Conservation (phyloP, 352 stramenopile genomes). For the Pythium oligandrum region DNA sequence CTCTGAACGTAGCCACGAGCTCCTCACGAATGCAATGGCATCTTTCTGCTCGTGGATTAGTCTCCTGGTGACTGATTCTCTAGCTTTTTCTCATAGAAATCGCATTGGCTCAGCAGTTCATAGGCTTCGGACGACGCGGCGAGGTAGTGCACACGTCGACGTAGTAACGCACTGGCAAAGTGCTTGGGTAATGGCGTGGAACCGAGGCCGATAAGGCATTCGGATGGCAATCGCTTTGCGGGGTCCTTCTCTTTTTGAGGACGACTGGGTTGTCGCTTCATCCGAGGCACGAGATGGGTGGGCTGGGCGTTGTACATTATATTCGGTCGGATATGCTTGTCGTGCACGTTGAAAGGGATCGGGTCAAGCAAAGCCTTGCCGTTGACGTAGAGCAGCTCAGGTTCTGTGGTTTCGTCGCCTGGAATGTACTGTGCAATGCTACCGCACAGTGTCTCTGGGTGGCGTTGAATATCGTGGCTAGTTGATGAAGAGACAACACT, state of each 20-base stretch:
- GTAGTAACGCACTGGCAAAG: slow-evolving; percentile 27
- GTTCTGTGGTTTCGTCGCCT: slow-evolving; percentile 4
- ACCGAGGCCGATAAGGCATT: slow-evolving; percentile 34
- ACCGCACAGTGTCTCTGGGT: slow-evolving; percentile 56
- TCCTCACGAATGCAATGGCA: too few relatives aligned
- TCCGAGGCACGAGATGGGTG: slow-evolving; percentile 45
- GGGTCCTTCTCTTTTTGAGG: background rate
- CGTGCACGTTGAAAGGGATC: slow-evolving; percentile 23
- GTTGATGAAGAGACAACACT: slow-evolving; percentile 35
- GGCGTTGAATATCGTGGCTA: slow-evolving; percentile 44
- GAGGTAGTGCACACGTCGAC: slow-evolving; percentile 30
- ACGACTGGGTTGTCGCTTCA: slow-evolving; percentile 15
- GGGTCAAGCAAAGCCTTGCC: slow-evolving; percentile 47
- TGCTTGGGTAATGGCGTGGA: slow-evolving; percentile 25
- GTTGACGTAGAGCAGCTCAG: slow-evolving; percentile 54
- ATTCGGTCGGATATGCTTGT: slow-evolving; percentile 8
- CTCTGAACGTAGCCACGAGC: too few relatives aligned
- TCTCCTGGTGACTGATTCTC: too few relatives aligned
- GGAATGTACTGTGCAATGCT: slow-evolving; percentile 58
- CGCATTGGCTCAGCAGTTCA: slow-evolving; percentile 26
- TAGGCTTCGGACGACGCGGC: slow-evolving; percentile 23
- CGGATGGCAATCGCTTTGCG: slow-evolving; percentile 14
- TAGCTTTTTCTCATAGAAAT: too few relatives aligned
- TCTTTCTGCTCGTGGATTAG: too few relatives aligned
- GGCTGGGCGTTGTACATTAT: slow-evolving; percentile 41